Evolutionary conservation across 148 eudicot genomes (phyloP).

Genomic region (Chenopodium suecicum): DNA sequence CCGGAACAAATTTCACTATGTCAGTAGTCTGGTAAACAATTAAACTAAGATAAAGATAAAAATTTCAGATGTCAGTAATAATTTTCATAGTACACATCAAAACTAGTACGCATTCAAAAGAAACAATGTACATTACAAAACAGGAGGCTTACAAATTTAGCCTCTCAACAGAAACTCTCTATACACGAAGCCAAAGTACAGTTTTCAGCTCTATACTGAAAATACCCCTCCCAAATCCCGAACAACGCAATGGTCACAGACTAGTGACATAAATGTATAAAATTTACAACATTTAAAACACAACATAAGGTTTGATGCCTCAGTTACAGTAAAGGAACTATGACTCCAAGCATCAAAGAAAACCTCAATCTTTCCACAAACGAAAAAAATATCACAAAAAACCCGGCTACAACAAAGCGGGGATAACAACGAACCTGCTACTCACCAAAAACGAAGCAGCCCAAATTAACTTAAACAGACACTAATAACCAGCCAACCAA

Average conservation of each 20-base stretch:
- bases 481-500: not conserved
- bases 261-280: conserved; percentile 4
- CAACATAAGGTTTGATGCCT: not conserved
- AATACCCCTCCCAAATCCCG: not conserved
- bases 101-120: conserved; percentile 2
- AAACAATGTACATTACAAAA: conserved; percentile 13
- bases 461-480: not conserved
- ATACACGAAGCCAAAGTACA: not conserved
- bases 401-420: not conserved
- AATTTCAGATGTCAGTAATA: not conserved
- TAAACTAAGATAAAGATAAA: not conserved
- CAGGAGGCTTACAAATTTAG: conserved; percentile 9
- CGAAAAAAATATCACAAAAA: not conserved
- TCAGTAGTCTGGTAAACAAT: not conserved
- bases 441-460: conserved; percentile 8
- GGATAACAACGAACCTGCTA: not conserved
- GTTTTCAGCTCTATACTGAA: conserved; percentile 14
- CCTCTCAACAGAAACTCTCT: conserved; percentile 5
- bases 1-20: not conserved
- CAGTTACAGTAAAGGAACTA: not conserved
- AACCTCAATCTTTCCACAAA: not conserved
- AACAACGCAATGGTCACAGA: conserved; percentile 6
- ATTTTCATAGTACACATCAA: not conserved
- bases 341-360: conserved; percentile 5
- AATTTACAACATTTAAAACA: conserved; percentile 7